Evolutionary conservation across 1,139 yeast genomes (phyloP).

Genomic region (Yamadazyma dendronema): DNA sequence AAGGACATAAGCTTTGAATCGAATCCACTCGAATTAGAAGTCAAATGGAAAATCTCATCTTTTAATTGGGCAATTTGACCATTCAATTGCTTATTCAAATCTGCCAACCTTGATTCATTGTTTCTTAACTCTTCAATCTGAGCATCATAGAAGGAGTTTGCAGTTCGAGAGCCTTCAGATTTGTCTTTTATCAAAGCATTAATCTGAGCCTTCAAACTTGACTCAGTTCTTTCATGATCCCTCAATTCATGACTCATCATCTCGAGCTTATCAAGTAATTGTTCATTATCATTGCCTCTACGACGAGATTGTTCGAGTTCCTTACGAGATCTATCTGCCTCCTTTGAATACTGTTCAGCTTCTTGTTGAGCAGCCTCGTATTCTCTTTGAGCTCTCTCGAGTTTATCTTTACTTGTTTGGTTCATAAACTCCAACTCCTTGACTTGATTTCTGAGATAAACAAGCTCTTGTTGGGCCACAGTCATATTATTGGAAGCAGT

Average conservation of each 20-base stretch:
- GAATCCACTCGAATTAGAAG: slow-evolving; percentile 15
- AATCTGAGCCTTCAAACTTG: slow-evolving; percentile 23
- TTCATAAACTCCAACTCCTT: background rate
- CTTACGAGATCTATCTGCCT: slow-evolving; percentile 3
- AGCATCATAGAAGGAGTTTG: slow-evolving; percentile 13
- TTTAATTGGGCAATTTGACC: slow-evolving; percentile 19
- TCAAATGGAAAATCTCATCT: slow-evolving; percentile 20
- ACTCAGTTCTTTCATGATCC: slow-evolving; percentile 22
- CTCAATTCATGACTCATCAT: slow-evolving; percentile 19
- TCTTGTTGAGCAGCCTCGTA: background rate
- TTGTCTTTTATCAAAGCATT: slow-evolving; percentile 19
- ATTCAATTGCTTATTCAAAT: slow-evolving; percentile 19
- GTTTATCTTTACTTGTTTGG: background rate
- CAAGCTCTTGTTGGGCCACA: background rate
- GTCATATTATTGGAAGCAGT: background rate
- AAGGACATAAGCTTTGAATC: slow-evolving; percentile 10
- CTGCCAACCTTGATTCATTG: slow-evolving; percentile 18
- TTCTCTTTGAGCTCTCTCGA: background rate
- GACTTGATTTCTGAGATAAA: background rate
- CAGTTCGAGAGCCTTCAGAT: slow-evolving; percentile 13
- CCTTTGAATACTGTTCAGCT: background rate
- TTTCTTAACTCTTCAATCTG: slow-evolving; percentile 21
- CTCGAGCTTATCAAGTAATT: slow-evolving; percentile 15
- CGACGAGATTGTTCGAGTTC: slow-evolving; percentile 7
- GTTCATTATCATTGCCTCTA: background rate